Evolutionary conservation across 768 basidiomycete genomes (phyloP), one percentile per base, ranked within the genome.

Genomic region (Guyanaporus albipodus): DNA sequence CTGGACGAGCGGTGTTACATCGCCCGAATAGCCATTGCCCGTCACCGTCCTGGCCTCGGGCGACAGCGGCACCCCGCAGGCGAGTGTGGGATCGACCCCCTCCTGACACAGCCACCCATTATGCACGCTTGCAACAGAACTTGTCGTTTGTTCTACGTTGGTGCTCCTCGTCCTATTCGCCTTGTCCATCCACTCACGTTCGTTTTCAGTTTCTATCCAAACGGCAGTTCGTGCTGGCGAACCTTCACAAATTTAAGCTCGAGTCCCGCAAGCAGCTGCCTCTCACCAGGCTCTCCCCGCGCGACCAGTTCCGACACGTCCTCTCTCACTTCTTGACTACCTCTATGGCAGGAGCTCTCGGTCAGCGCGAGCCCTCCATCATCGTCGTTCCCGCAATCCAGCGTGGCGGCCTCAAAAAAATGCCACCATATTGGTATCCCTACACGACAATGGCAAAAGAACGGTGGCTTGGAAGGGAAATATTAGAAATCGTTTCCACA

Each of bases 381-480:
- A 56, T 49, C 44, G 37, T 50, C 34, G 46, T 57, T 4, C 57
- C 57, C 2, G 28, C 29, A 12, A 8, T 49, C 28, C 38, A 19
- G 18, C 35, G 56, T 42, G 60, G 60, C 31, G 83, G 82, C 10
- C 71, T 96, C 49, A 85, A 87, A 62, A 91, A 91, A 64, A 77
- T 87, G 42, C 70, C 83, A 33, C 87, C 93, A 0, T 95, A 95
- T 63, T 96, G 91, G 90, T 87, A 90, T 63, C 87, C 91, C 3
- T 90, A 93, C 61, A 88, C 83, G 8, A 95, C 92, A 0, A 93
- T 86, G 82, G 91, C 91, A 18, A 97, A 97, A 65, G 78, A 83
- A 42, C 78, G 93, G 23, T 96, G 93, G 92, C 73, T 91, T 29
- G 84, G 87, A 27, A 74, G 93, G 38, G 87, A 92, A 64, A 74